A percentile compares a stretch with the other conserved stretches of the same genome.
Evolutionary conservation across 805 yeast species (phyloP).

Genomic region (Candida wancherniae): DNA sequence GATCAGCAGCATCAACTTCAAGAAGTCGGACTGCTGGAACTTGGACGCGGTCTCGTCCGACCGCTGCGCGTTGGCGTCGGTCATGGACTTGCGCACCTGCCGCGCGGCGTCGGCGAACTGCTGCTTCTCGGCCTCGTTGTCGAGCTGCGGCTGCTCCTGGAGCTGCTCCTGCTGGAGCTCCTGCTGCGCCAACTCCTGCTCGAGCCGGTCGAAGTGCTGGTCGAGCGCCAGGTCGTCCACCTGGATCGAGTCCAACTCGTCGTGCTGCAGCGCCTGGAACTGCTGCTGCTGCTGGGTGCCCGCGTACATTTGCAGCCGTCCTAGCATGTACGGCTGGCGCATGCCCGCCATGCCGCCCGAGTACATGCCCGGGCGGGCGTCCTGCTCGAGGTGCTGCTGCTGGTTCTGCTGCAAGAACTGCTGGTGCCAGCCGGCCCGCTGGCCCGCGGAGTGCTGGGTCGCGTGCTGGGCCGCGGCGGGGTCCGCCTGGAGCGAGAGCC

Average conservation of each 20-base stretch:
- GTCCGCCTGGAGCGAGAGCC: constrained; percentile 9
- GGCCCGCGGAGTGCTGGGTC: constrained; percentile 3
- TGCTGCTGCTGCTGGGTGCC: constrained; percentile 6
- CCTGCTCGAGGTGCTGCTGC: constrained; percentile 4
- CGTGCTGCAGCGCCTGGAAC: constrained; percentile 8
- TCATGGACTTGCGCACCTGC: constrained; percentile 34
- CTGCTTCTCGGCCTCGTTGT: constrained; percentile 25
- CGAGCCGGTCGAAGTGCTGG: constrained; percentile 31
- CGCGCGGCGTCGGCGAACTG: constrained; percentile 38
- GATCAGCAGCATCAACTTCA: constrained; percentile 37
- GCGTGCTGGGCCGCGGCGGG: constrained; percentile 1
- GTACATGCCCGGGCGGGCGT: neutral
- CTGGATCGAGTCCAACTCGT: constrained; percentile 9
- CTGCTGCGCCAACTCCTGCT: constrained; percentile 22
- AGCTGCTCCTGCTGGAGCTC: constrained; percentile 2
- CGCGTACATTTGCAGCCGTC: neutral
- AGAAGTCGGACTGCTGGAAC: constrained; percentile 32
- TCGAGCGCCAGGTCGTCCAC: constrained; percentile 24
- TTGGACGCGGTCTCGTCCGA: constrained; percentile 28
- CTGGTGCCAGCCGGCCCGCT: constrained; percentile 21
- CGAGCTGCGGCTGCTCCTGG: constrained; percentile 4
- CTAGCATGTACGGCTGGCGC: neutral
- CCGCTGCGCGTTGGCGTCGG: constrained; percentile 17
- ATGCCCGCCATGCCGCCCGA: neutral
- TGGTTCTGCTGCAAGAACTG: constrained; percentile 21